phyloP scores from a whole-genome alignment of 139 green algal genomes.

The Micractinium sp. region DNA sequence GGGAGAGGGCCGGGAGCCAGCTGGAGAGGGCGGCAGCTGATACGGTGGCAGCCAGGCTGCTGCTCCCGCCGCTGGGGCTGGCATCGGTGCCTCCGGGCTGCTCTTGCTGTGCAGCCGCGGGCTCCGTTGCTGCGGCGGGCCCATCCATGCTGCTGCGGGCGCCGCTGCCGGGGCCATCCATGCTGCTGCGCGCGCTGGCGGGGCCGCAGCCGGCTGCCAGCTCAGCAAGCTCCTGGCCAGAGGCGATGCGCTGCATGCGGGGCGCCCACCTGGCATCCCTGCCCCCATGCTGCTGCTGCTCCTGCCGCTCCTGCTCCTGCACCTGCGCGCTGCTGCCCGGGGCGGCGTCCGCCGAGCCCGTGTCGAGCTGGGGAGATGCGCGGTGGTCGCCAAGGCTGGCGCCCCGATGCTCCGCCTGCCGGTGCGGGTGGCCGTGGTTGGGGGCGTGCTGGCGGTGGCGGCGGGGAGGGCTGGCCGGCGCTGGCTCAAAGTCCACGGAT shows the following conservation, averaged over 20 bases:
- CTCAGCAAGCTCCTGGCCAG: constrained; percentile 32
- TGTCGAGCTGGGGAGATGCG: neutral
- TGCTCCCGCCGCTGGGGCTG: neutral
- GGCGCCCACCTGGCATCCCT: neutral
- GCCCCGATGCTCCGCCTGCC: neutral
- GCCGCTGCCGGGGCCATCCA: neutral
- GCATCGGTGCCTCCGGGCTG: neutral
- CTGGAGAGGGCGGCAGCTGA: neutral
- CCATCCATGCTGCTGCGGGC: neutral
- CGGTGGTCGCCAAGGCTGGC: constrained; percentile 17
- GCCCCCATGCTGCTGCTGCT: neutral
- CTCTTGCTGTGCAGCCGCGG: neutral
- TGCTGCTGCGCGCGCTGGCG: neutral
- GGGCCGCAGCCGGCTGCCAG: neutral
- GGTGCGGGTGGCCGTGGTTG: neutral
- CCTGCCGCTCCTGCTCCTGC: neutral
- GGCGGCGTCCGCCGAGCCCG: neutral
- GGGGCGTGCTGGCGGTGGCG: neutral
- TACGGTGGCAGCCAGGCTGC: neutral
- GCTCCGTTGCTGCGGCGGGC: neutral
- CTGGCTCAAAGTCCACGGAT: constrained; percentile 7
- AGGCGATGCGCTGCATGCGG: constrained; percentile 36
- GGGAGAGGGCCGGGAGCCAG: constrained; percentile 27
- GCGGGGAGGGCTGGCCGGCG: neutral
- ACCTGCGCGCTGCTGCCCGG: neutral